Conservation (phyloP, 164 flowering plant genomes). For the Vitis rupestris region DNA sequence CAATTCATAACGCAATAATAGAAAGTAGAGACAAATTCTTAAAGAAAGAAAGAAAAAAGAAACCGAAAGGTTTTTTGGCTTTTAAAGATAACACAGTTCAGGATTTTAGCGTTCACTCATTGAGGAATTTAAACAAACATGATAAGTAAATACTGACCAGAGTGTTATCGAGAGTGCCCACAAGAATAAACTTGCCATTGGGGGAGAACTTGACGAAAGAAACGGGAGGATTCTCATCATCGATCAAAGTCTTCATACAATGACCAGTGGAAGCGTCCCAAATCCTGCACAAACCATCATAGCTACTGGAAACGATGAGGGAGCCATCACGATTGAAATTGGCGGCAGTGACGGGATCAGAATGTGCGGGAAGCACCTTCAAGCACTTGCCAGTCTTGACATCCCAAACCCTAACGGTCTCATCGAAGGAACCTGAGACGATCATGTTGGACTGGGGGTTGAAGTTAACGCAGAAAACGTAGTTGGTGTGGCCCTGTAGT, state of each 20-base stretch:
- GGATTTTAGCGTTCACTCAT: background rate
- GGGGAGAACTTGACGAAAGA: constrained; percentile 88
- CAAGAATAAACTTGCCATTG: constrained; percentile 91
- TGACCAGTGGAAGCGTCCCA: constrained; percentile 97
- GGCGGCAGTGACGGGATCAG: constrained; percentile 92
- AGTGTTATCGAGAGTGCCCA: constrained; percentile 85
- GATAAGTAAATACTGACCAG: constrained; percentile 47
- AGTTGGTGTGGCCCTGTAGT: constrained; percentile 85
- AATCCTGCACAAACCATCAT: constrained; percentile 90
- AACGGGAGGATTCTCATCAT: constrained; percentile 95
- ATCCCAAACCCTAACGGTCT: constrained; percentile 97
- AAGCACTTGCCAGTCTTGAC: constrained; percentile 85
- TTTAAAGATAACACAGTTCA: no score
- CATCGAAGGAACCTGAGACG: constrained; percentile 91
- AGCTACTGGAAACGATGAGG: constrained; percentile 81
- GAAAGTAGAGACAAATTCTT: background rate
- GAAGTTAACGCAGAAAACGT: constrained; percentile 84
- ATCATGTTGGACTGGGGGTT: constrained; percentile 91
- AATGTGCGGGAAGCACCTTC: constrained; percentile 91
- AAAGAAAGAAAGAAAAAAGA: background rate
- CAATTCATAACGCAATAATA: background rate
- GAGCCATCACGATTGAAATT: constrained; percentile 73
- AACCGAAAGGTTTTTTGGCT: no score
- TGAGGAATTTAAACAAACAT: background rate
- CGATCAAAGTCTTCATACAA: constrained; percentile 93